Conservation (phyloP, 2,329 filamentous ascomycete genomes). For the Pseudogymnoascus sp. region DNA sequence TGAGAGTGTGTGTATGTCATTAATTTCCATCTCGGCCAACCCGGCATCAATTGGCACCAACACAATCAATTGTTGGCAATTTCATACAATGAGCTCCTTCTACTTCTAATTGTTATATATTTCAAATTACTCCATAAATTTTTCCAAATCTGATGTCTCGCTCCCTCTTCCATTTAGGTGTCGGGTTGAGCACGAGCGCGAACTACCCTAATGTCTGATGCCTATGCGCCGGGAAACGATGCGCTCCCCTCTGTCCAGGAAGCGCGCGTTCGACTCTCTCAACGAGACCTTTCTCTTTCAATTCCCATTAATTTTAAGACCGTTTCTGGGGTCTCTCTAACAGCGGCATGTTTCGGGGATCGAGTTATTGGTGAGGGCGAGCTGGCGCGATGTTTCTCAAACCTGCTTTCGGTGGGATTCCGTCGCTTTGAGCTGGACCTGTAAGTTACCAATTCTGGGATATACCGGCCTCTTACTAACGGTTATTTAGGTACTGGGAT, state of each 20-base stretch:
- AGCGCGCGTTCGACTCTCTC: slow-evolving; percentile 38
- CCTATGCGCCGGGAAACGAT: slow-evolving; percentile 31
- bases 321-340: slow-evolving; percentile 46
- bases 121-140: not conserved
- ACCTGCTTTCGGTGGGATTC: slow-evolving; percentile 52
- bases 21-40: not conserved
- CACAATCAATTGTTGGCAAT: not conserved
- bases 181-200: slow-evolving; percentile 10
- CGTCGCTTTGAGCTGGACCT: slow-evolving; percentile 50
- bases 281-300: slow-evolving; percentile 50
- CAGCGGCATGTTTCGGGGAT: slow-evolving; percentile 49
- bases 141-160: not conserved
- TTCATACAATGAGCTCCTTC: not conserved
- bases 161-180: not conserved
- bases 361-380: not conserved
- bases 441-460: not conserved
- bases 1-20: not conserved
- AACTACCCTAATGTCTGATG: slow-evolving; percentile 25
- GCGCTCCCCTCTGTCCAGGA: slow-evolving; percentile 29
- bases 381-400: slow-evolving; percentile 44
- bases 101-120: not conserved
- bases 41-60: not conserved
- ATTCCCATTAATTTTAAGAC: slow-evolving; percentile 57
- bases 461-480: not conserved
- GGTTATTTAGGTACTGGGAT: slow-evolving; percentile 47